Conservation (phyloP, 176 grass and related monocot genomes). For the Aegilops speltoides region DNA sequence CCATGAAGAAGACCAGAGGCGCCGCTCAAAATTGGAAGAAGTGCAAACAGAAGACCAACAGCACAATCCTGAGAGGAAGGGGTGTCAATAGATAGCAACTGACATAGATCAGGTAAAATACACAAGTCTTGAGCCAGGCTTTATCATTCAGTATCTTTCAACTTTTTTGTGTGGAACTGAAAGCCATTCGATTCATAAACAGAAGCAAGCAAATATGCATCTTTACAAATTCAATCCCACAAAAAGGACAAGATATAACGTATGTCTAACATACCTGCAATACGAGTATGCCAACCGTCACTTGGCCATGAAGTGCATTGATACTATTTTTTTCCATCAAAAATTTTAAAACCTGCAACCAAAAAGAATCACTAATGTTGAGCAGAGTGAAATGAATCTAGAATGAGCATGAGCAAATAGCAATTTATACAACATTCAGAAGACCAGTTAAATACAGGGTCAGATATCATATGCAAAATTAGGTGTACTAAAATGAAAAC, state of each 20-base stretch:
- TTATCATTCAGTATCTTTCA: background rate
- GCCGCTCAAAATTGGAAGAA: slow-evolving; percentile 95
- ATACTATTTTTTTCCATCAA: slow-evolving; percentile 98
- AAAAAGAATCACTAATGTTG: background rate
- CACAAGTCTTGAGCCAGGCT: background rate
- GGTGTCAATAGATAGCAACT: slow-evolving; percentile 11
- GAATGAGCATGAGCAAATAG: background rate
- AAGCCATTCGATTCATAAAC: slow-evolving; percentile 14
- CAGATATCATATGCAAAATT: background rate
- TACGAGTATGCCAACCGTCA: slow-evolving; percentile 95
- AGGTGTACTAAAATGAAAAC: background rate
- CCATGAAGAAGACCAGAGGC: slow-evolving; percentile 91
- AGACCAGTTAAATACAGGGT: background rate
- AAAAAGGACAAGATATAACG: slow-evolving; percentile 15
- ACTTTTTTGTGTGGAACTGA: background rate
- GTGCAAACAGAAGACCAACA: slow-evolving; percentile 96
- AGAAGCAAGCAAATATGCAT: background rate
- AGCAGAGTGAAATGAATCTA: slow-evolving; percentile 15
- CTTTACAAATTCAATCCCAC: slow-evolving; percentile 19
- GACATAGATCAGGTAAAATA: background rate
- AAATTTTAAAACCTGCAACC: slow-evolving; percentile 87
- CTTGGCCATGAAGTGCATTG: slow-evolving; percentile 95
- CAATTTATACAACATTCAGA: slow-evolving; percentile 2
- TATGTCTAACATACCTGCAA: slow-evolving; percentile 57
- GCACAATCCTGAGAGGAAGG: slow-evolving; percentile 81